Conservation (phyloP, 371 early-diverging fungal genomes). For the Batrachochytrium dendrobatidis region DNA sequence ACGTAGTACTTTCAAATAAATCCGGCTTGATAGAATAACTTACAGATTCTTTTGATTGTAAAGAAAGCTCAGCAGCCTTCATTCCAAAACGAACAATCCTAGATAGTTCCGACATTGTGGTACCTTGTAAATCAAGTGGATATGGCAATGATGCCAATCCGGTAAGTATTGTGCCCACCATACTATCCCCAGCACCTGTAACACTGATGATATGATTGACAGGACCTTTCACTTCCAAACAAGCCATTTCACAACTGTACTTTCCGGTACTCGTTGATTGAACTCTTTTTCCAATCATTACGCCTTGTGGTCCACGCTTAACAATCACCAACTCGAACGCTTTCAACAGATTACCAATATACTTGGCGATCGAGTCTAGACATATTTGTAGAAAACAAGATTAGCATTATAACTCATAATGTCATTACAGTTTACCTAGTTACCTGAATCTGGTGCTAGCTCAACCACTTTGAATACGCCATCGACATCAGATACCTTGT, state of each 20-base stretch:
- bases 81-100: conserved; percentile 5
- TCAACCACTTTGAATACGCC: background rate
- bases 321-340: conserved; percentile 6
- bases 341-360: background rate
- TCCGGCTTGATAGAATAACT: background rate
- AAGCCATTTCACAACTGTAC: background rate
- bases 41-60: conserved; percentile 9
- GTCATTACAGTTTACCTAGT: background rate
- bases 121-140: background rate
- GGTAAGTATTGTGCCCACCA: conserved; percentile 13
- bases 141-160: background rate
- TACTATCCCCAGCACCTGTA: conserved; percentile 34
- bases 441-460: background rate
- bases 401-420: background rate
- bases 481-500: background rate
- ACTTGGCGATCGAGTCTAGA: background rate
- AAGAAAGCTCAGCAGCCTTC: conserved; percentile 9
- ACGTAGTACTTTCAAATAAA: background rate
- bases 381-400: background rate
- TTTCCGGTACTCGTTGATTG: background rate
- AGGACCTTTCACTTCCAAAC: too few relatives aligned
- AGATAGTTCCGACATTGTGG: background rate
- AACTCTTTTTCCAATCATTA: conserved; percentile 5
- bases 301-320: conserved; percentile 25
- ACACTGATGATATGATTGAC: conserved; percentile 27